Evolutionary conservation across 257 asterid species (phyloP), one percentile per base, ranked within the genome.

Genomic region (Sherardia arvensis): DNA sequence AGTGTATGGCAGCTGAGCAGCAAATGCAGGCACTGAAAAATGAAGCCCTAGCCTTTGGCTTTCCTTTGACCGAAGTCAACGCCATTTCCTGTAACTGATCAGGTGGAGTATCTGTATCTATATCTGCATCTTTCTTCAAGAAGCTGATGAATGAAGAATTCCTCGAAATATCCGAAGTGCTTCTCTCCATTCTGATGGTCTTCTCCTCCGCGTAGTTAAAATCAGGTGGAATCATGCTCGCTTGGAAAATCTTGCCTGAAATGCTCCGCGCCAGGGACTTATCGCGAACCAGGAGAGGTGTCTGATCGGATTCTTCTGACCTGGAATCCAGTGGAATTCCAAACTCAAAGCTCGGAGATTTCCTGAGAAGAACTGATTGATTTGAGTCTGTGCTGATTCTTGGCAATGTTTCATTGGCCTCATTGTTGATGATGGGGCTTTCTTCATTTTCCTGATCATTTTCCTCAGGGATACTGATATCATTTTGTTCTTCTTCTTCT

Each of bases 21-120:
- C 96, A 88, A 1, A 88, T 73, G 86, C 96, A 87, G 45, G 91
- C 79, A 45, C 81, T 77, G 81, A 88, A 84, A 67, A 88, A 73
- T n/a, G 87, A 88, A 51, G 94, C 71, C 59, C 76, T 79, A 11
- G 77, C 71, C 79, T 72, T 88, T 47, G 80, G 72, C 57, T 77
- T 81, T 10, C 71, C 71, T 64, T 74, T 66, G 1, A 71, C 61
- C 30, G 84, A 71, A 69, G 55, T 51, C 17, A 61, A 33, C 30
- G 47, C 68, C 48, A 67, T 61, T 55, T 70, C 81, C 20, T 67
- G 69, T 34, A n/a, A 49, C 2, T 30, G 4, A 30, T 15, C 21
- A 43, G 74, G 59, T 59, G 78, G 62, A n/a, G 79, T 58, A 32
- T 73, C 71, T 22, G 79, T 58, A 32, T 73, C 71, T n/a, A 32